A percentile compares a stretch with the other conserved stretches of the same genome.
These are phyloP conservation scores for Besnoitia besnoiti DNA, from an alignment of 169 alveolate genomes.

Conservation along the genomic window DNA sequence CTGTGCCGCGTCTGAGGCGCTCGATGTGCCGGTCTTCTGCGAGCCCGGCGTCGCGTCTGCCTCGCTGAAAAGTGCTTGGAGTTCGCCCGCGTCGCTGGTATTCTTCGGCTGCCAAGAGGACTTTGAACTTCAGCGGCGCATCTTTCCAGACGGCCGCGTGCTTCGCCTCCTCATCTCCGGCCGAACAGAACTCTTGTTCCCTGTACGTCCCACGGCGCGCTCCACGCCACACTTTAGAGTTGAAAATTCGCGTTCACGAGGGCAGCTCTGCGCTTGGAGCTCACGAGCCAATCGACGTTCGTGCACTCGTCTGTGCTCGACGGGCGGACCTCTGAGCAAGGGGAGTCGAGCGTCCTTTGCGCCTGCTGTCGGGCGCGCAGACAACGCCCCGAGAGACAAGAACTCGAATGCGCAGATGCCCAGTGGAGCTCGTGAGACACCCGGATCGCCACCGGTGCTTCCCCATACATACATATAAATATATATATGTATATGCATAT, in stretches of 20 bases:
- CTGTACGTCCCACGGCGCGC: background rate
- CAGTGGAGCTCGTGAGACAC: no score
- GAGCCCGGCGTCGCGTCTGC: no score
- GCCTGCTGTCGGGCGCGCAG: no score
- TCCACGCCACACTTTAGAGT: background rate
- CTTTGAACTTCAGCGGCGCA: background rate
- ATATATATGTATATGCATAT: background rate
- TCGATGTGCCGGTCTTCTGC: no score
- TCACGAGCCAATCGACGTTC: background rate
- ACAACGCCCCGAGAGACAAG: no score
- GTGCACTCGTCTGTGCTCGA: background rate
- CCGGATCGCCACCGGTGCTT: background rate
- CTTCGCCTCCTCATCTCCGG: conserved; percentile 5
- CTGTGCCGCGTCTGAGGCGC: no score
- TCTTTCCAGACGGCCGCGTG: conserved; percentile 17
- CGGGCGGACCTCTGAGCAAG: no score
- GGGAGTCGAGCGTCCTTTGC: no score
- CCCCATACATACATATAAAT: background rate
- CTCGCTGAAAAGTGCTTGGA: no score
- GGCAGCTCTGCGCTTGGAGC: background rate
- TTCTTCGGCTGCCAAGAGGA: conserved; percentile 24
- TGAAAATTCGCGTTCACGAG: background rate
- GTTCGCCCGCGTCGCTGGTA: background rate
- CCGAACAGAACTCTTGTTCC: background rate
- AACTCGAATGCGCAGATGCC: no score